phyloP scores from a whole-genome alignment of 495 filamentous ascomycete species.

The Lasiosphaeriaceae sp. region DNA sequence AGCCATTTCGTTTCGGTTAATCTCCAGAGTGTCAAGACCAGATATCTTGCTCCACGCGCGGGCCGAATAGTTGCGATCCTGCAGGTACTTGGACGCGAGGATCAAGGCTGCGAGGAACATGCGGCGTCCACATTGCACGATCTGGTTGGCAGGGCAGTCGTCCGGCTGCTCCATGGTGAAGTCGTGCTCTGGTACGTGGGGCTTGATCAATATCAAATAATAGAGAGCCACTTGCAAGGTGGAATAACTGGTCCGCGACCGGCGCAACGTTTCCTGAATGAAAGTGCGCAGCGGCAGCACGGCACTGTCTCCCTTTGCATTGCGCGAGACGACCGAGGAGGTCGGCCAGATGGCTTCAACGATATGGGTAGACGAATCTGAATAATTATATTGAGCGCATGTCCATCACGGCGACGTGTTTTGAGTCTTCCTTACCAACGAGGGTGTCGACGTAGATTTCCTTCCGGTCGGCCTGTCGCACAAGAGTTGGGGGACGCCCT shows the following conservation, averaged over 20 bases:
- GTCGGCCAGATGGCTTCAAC: constrained; percentile 97
- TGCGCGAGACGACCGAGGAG: constrained; percentile 56
- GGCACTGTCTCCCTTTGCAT: constrained; percentile 55
- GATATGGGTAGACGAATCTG: constrained; percentile 96
- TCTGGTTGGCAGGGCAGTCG: constrained; percentile 67
- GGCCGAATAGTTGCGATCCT: constrained; percentile 96
- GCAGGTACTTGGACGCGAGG: constrained; percentile 92
- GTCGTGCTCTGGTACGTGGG: constrained; percentile 74
- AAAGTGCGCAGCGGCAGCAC: constrained; percentile 90
- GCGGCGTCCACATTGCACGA: constrained; percentile 91
- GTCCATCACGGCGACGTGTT: constrained; percentile 12
- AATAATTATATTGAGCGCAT: constrained; percentile 25
- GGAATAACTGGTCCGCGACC: constrained; percentile 94
- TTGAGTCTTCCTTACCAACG: constrained; percentile 73
- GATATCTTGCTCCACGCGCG: constrained; percentile 98
- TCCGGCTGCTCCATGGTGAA: constrained; percentile 85
- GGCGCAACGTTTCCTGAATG: constrained; percentile 92
- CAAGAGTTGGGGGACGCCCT: constrained; percentile 72
- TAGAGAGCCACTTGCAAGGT: constrained; percentile 96
- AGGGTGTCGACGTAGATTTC: constrained; percentile 95
- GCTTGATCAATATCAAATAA: constrained; percentile 90
- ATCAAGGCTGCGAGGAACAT: constrained; percentile 96
- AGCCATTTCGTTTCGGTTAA: constrained; percentile 94
- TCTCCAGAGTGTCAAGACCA: constrained; percentile 81
- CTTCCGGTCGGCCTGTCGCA: constrained; percentile 91